These are phyloP conservation scores for Asterophora lycoperdoides DNA, from an alignment of 768 basidiomycete genomes.

Conservation along the genomic window DNA sequence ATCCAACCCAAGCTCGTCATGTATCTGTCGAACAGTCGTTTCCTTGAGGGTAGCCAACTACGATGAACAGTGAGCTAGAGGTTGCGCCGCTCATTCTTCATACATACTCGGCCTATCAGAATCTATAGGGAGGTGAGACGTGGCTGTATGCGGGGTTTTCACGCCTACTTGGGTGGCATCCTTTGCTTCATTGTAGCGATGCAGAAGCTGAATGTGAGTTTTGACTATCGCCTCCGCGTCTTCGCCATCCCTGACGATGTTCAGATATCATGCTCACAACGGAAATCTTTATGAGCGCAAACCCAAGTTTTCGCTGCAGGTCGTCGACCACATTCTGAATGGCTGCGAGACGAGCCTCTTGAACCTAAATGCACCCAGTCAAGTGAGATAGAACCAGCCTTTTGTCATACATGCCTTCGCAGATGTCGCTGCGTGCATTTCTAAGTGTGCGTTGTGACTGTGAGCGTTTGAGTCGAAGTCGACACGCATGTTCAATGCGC, in stretches of 20 bases:
- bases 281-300: constrained; percentile 1
- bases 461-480: too few relatives aligned
- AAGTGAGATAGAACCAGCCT: neutral
- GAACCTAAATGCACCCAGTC: constrained; percentile 16
- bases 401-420: constrained; percentile 16
- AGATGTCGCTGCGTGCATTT: constrained; percentile 27
- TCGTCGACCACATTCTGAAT: constrained; percentile 25
- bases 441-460: too few relatives aligned
- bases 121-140: constrained; percentile 40
- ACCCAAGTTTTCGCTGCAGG: constrained; percentile 28
- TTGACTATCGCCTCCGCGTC: constrained; percentile 38
- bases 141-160: constrained; percentile 3
- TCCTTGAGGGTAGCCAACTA: constrained; percentile 72
- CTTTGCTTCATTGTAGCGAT: constrained; percentile 78
- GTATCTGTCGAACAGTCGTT: constrained; percentile 69
- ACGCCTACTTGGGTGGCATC: constrained; percentile 69
- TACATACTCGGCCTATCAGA: constrained; percentile 69
- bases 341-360: constrained; percentile 22
- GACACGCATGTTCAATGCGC: neutral
- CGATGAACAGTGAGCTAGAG: neutral
- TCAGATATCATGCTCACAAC: neutral
- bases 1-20: constrained; percentile 63
- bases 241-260: constrained; percentile 15
- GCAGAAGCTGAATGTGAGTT: constrained; percentile 65
- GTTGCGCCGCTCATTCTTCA: neutral